Percentiles rank a stretch among this genome's conserved stretches.
phyloP scores from a whole-genome alignment of 192 early-diverging fungal species.

The Entophlyctis helioformis region DNA sequence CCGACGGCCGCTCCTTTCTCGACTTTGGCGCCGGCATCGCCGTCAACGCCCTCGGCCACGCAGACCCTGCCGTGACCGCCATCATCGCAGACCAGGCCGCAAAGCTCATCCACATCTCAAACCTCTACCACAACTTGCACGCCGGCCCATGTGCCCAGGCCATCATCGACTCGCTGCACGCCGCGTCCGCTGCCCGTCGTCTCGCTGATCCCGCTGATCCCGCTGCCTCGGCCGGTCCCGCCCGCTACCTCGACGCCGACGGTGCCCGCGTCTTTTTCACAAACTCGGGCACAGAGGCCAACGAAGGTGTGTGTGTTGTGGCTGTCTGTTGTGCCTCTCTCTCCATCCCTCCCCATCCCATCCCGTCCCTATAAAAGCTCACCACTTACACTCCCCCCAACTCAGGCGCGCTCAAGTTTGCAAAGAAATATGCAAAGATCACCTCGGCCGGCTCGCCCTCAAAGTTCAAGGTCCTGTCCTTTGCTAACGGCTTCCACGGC shows the following conservation, averaged over 20 bases:
- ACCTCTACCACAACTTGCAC: slow-evolving; percentile 87
- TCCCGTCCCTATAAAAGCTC: too few relatives aligned
- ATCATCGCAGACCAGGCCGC: slow-evolving; percentile 73
- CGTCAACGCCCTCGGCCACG: slow-evolving; percentile 86
- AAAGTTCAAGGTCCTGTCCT: slow-evolving; percentile 71
- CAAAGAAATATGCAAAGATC: slow-evolving; percentile 78
- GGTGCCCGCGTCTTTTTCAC: slow-evolving; percentile 79
- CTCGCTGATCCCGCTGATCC: too few relatives aligned
- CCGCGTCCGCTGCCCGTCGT: too few relatives aligned
- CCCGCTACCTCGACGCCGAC: slow-evolving; percentile 55
- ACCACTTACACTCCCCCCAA: too few relatives aligned
- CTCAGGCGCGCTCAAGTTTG: slow-evolving; percentile 86
- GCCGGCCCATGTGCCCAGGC: too few relatives aligned
- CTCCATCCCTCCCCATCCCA: too few relatives aligned
- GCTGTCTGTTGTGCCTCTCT: too few relatives aligned
- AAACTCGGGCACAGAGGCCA: slow-evolving; percentile 97
- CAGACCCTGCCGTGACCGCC: slow-evolving; percentile 57
- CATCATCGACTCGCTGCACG: too few relatives aligned
- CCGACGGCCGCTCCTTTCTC: slow-evolving; percentile 61
- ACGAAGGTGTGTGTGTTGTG: slow-evolving; percentile 85
- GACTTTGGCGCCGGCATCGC: slow-evolving; percentile 95
- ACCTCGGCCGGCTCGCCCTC: slow-evolving; percentile 29
- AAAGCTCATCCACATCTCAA: slow-evolving; percentile 76
- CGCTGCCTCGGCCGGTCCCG: too few relatives aligned
- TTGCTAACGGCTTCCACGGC: slow-evolving; percentile 91